Percentiles rank a stretch among this genome's conserved stretches.
Evolutionary conservation across 257 asterid genomes (phyloP).

Genomic region (Gardenia jasminoides): DNA sequence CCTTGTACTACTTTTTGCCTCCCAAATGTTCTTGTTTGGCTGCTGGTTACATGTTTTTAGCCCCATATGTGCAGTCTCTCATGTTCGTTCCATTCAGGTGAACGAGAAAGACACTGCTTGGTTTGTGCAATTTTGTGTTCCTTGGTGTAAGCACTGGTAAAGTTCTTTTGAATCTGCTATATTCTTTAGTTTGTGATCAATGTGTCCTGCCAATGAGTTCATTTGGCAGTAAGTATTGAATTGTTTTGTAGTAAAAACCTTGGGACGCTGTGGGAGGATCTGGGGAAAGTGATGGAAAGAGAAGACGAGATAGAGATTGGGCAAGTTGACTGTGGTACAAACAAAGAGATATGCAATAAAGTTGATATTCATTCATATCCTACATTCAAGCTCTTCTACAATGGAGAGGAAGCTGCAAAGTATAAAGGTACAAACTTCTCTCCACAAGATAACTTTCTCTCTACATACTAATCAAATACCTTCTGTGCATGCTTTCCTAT

Average conservation of each 20-base stretch:
- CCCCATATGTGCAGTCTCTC: background rate
- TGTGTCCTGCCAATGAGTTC: background rate
- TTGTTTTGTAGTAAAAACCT: constrained; percentile 66
- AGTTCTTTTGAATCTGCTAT: constrained; percentile 7
- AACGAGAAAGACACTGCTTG: constrained; percentile 96
- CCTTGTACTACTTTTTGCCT: background rate
- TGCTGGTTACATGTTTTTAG: background rate
- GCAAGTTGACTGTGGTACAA: constrained; percentile 83
- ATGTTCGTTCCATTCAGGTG: constrained; percentile 50
- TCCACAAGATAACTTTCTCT: background rate
- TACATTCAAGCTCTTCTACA: constrained; percentile 89
- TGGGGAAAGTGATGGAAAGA: constrained; percentile 92
- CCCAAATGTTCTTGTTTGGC: background rate
- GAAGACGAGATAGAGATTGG: constrained; percentile 98
- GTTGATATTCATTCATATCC: constrained; percentile 96
- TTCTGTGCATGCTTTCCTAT: background rate
- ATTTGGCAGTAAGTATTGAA: constrained; percentile 15
- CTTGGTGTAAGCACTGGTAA: constrained; percentile 99
- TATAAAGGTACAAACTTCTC: constrained; percentile 63
- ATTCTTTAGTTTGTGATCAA: background rate
- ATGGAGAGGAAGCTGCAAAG: constrained; percentile 83
- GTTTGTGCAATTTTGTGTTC: constrained; percentile 95
- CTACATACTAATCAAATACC: background rate
- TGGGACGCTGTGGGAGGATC: constrained; percentile 95
- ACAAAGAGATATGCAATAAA: constrained; percentile 73